phyloP scores from a whole-genome alignment of 1,284 basidiomycete genomes.

The Malassezia restricta region DNA sequence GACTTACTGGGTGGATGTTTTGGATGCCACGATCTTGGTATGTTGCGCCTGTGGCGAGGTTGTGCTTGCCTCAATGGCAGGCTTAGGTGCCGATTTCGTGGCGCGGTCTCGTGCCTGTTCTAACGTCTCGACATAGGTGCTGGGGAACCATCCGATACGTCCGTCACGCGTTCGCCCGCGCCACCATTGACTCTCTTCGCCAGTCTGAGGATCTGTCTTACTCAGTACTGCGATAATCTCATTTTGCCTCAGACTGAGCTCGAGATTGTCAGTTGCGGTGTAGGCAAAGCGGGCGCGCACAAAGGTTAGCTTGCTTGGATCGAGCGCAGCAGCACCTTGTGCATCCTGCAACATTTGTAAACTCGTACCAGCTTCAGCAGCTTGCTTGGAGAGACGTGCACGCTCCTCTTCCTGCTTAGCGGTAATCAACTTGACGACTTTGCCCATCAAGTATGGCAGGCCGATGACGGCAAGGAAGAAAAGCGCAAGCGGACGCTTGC shows the following conservation, averaged over 20 bases:
- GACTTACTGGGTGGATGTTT: too few relatives aligned
- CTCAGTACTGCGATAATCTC: slow-evolving; percentile 87
- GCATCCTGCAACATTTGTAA: slow-evolving; percentile 32
- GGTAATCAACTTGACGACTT: slow-evolving; percentile 68
- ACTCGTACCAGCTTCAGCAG: slow-evolving; percentile 19
- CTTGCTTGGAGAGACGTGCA: slow-evolving; percentile 47
- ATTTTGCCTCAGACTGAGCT: slow-evolving; percentile 71
- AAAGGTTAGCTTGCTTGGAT: slow-evolving; percentile 61
- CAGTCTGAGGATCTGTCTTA: slow-evolving; percentile 51
- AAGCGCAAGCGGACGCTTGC: slow-evolving; percentile 77
- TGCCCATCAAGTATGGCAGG: slow-evolving; percentile 84
- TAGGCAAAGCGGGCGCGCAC: slow-evolving; percentile 76
- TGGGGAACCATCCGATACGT: slow-evolving; percentile 89
- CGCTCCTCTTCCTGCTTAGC: slow-evolving; percentile 52
- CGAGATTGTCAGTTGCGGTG: slow-evolving; percentile 53
- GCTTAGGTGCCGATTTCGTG: slow-evolving; percentile 15
- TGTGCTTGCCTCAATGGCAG: slow-evolving; percentile 3
- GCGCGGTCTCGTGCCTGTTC: slow-evolving; percentile 40
- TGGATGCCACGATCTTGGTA: too few relatives aligned
- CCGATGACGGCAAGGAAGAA: slow-evolving; percentile 94
- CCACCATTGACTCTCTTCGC: slow-evolving; percentile 83
- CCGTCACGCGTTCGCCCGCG: slow-evolving; percentile 86
- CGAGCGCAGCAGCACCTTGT: slow-evolving; percentile 45
- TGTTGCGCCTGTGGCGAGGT: background rate
- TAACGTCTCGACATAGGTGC: slow-evolving; percentile 49